Percentiles rank a stretch among this genome's conserved stretches.
Evolutionary conservation across 2,329 filamentous ascomycete species (phyloP).

Genomic region (Aspergillus nomiae): DNA sequence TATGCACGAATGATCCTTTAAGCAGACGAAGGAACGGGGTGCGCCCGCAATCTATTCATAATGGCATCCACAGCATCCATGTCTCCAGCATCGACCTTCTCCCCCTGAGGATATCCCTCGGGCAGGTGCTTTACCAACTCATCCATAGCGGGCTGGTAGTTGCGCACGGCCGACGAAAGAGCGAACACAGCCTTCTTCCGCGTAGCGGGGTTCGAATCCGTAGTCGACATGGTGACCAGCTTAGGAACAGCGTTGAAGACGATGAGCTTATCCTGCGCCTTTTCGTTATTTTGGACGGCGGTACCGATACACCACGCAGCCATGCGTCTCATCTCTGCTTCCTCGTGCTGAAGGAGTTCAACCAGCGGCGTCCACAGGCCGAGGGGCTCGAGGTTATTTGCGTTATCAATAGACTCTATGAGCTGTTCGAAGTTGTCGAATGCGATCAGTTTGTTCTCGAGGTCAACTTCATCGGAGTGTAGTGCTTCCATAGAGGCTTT

Average conservation of each 20-base stretch:
- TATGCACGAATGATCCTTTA: conserved; percentile 17
- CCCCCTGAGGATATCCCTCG: conserved; percentile 57
- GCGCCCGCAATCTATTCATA: conserved; percentile 66
- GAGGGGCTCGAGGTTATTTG: conserved; percentile 83
- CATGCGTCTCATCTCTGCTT: conserved; percentile 74
- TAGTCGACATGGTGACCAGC: conserved; percentile 66
- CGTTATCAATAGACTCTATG: conserved; percentile 91
- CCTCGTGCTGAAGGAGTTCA: conserved; percentile 66
- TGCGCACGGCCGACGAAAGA: conserved; percentile 80
- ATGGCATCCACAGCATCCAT: conserved; percentile 84
- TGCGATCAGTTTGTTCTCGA: conserved; percentile 77
- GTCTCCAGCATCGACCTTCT: conserved; percentile 74
- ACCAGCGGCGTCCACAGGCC: conserved; percentile 82
- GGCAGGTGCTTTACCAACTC: conserved; percentile 68
- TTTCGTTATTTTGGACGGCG: conserved; percentile 93
- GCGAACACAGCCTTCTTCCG: conserved; percentile 88
- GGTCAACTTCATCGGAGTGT: conserved; percentile 63
- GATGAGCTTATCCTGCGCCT: conserved; percentile 73
- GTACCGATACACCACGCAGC: conserved; percentile 95
- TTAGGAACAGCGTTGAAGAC: conserved; percentile 67
- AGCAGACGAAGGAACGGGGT: conserved; percentile 29
- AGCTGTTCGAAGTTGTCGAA: conserved; percentile 96
- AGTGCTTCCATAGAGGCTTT: conserved; percentile 78
- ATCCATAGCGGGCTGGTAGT: conserved; percentile 77
- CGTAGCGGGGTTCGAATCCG: conserved; percentile 63